Evolutionary conservation across 176 grass and related monocot species (phyloP), one percentile per base, ranked within the genome.

Genomic region (Chloris gayana): DNA sequence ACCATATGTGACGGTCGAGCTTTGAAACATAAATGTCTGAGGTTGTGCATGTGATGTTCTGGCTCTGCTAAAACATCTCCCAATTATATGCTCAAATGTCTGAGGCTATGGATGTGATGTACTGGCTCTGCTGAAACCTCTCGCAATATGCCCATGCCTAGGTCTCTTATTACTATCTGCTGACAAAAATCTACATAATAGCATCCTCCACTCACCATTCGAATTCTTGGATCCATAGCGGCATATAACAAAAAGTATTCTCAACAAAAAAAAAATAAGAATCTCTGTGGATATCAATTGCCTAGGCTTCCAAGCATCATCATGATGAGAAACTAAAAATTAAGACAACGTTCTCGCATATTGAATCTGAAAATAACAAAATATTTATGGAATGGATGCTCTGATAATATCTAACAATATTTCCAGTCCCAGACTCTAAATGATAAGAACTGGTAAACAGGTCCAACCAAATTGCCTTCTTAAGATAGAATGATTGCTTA

Each of bases 11-110:
- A 91, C 69, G 30, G 73, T 89, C 33, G 90, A 97, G 70, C 93
- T 93, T 69, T 93, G 90, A 58, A 93, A 93, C 72, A 89, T 73
- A 85, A 81, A 97, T 50, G n/a, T n/a, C n/a, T n/a, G n/a, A n/a
- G n/a, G n/a, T n/a, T n/a, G n/a, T n/a, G n/a, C n/a, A n/a, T n/a
- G n/a, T n/a, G n/a, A n/a, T n/a, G n/a, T n/a, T n/a, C n/a, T n/a
- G n/a, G n/a, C n/a, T n/a, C n/a, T n/a, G n/a, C n/a, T n/a, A n/a
- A n/a, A n/a, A n/a, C n/a, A n/a, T n/a, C n/a, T n/a, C n/a, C n/a
- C n/a, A n/a, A n/a, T n/a, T n/a, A n/a, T n/a, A n/a, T n/a, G n/a
- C n/a, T n/a, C n/a, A n/a, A n/a, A n/a, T n/a, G 81, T 54, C 35
- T 76, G 81, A 12, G 72, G 67, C 60, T 85, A 83, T 21, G 73